Evolutionary conservation across 176 grass and related monocot genomes (phyloP).

Genomic region (barley (Hordeum vulgare)): DNA sequence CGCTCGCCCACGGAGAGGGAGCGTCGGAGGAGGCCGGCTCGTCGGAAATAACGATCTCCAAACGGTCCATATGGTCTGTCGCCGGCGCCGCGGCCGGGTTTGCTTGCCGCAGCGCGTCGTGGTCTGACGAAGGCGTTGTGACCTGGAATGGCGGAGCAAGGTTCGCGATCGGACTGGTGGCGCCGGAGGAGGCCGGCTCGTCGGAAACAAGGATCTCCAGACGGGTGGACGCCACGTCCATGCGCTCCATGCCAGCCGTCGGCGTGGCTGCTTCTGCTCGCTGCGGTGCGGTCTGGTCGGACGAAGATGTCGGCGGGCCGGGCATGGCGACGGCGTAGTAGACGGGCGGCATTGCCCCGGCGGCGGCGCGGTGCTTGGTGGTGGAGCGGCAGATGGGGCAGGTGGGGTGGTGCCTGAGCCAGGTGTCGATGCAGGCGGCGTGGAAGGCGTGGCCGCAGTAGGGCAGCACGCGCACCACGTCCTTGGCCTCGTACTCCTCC

Average conservation of each 20-base stretch:
- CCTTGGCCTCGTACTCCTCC: conserved; percentile 51
- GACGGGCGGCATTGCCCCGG: conserved; percentile 12
- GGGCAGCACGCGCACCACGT: conserved; percentile 57
- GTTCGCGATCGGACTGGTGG: background rate
- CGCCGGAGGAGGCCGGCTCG: background rate
- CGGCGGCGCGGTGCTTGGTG: conserved; percentile 22
- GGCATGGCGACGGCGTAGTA: conserved; percentile 4
- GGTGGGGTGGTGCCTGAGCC: conserved; percentile 52
- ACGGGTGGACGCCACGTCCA: background rate
- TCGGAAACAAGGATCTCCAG: conserved; percentile 25
- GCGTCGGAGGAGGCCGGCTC: background rate
- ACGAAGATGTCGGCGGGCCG: background rate
- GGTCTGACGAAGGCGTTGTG: too few species aligned
- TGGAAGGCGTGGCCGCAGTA: conserved; percentile 70
- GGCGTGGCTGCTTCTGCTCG: background rate
- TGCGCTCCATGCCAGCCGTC: background rate
- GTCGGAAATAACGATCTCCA: conserved; percentile 26
- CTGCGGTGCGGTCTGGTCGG: background rate
- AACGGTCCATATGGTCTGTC: too few species aligned
- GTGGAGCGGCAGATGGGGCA: conserved; percentile 72
- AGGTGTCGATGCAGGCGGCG: conserved; percentile 70
- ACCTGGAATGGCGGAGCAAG: too few species aligned
- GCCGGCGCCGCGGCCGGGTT: too few species aligned
- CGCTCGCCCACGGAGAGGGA: background rate
- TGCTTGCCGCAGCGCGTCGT: too few species aligned